phyloP scores from a whole-genome alignment of 495 filamentous ascomycete species.

The Penicillium crystallinum region DNA sequence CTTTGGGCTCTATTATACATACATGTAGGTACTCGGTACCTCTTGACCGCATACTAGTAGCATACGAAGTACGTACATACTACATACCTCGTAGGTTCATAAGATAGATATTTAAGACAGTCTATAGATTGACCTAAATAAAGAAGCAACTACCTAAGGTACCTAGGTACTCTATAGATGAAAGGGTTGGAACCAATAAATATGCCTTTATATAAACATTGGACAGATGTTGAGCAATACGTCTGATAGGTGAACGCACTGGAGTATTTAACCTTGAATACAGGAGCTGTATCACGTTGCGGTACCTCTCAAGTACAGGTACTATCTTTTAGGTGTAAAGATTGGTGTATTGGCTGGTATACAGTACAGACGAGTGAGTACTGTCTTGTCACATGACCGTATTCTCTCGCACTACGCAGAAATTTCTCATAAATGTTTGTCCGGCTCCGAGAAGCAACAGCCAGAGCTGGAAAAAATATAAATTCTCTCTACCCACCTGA shows the following conservation, averaged over 20 bases:
- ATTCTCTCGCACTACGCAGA: slow-evolving; percentile 1
- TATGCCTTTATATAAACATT: neutral
- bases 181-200: neutral
- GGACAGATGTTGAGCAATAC: neutral
- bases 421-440: slow-evolving; percentile 19
- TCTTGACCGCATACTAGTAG: too few relatives aligned
- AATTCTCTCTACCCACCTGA: slow-evolving; percentile 5
- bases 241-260: neutral
- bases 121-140: too few relatives aligned
- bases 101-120: too few relatives aligned
- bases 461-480: slow-evolving; percentile 22
- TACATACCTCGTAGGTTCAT: too few relatives aligned
- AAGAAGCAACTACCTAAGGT: too few relatives aligned
- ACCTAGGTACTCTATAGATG: too few relatives aligned
- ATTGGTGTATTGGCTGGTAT: neutral
- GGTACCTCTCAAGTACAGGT: neutral
- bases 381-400: slow-evolving; percentile 9
- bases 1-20: slow-evolving; percentile 5
- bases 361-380: neutral
- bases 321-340: neutral
- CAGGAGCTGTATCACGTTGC: neutral
- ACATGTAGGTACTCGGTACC: too few relatives aligned
- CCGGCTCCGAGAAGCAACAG: slow-evolving; percentile 20
- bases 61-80: too few relatives aligned
- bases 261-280: neutral